Evolutionary conservation across 1,139 yeast genomes (phyloP).

Genomic region (Entelexis sorbosivorans): DNA sequence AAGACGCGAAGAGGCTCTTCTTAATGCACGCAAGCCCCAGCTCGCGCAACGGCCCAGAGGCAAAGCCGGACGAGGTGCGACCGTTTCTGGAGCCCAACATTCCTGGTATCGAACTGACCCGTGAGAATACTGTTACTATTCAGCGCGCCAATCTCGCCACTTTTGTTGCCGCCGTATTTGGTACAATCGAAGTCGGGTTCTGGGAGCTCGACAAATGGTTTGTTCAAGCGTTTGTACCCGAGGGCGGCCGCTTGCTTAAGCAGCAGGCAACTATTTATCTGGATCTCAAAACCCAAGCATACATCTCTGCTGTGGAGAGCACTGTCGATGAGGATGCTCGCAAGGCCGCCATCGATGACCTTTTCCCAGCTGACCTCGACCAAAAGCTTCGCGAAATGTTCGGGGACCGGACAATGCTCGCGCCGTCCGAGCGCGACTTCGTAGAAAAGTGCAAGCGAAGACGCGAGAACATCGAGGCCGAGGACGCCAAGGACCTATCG

Average conservation of each 20-base stretch:
- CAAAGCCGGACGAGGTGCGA: conserved; percentile 15
- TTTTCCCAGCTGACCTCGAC: conserved; percentile 57
- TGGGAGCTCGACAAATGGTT: conserved; percentile 75
- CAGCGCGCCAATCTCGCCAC: conserved; percentile 82
- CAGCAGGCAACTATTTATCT: conserved; percentile 68
- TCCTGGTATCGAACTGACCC: conserved; percentile 18
- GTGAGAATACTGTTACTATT: conserved; percentile 36
- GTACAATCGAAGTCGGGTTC: conserved; percentile 78
- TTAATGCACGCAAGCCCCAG: conserved; percentile 14
- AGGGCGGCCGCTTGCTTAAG: conserved; percentile 52
- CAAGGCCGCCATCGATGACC: conserved; percentile 59
- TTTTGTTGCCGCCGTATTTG: conserved; percentile 71
- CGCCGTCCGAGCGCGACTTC: conserved; percentile 66
- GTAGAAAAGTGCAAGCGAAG: conserved; percentile 59
- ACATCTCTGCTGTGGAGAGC: conserved; percentile 68
- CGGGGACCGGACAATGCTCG: conserved; percentile 24
- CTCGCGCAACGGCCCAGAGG: conserved; percentile 14
- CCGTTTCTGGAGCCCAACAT: conserved; percentile 25
- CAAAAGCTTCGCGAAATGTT: conserved; percentile 16
- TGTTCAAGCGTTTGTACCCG: conserved; percentile 55
- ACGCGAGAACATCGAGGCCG: conserved; percentile 46
- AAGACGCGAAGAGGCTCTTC: conserved; percentile 37
- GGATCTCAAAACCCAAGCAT: conserved; percentile 90
- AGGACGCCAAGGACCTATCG: conserved; percentile 34
- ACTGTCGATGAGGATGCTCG: conserved; percentile 38